Evolutionary conservation across 768 basidiomycete species (phyloP).

Genomic region (Kwoniella dendrophila): DNA sequence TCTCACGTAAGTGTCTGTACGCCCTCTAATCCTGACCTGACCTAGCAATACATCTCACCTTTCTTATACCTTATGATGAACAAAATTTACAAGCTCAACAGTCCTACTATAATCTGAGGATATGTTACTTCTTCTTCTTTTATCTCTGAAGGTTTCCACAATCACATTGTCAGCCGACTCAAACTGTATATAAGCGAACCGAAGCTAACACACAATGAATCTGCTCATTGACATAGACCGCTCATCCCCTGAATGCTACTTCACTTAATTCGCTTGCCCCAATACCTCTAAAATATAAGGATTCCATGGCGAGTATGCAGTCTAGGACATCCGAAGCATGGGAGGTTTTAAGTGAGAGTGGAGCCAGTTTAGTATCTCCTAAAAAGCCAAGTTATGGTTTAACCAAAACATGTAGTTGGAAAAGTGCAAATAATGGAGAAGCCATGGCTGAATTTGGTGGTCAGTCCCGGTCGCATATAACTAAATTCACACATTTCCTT

Average conservation of each 20-base stretch:
- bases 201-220: not conserved
- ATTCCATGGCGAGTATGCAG: slow-evolving; percentile 19
- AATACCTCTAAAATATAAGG: slow-evolving; percentile 14
- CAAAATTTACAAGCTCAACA: slow-evolving; percentile 2
- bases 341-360: slow-evolving; percentile 43
- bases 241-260: not conserved
- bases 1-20: not conserved
- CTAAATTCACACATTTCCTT: not conserved
- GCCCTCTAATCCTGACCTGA: too few species aligned
- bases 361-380: slow-evolving; percentile 44
- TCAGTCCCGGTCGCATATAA: slow-evolving; percentile 1
- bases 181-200: not conserved
- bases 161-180: not conserved
- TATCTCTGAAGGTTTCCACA: not conserved
- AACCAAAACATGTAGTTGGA: slow-evolving; percentile 39
- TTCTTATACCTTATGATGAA: slow-evolving; percentile 1
- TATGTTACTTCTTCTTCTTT: not conserved
- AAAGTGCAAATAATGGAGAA: slow-evolving; percentile 48
- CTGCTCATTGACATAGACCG: not conserved
- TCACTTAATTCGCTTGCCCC: slow-evolving; percentile 1
- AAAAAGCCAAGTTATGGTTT: slow-evolving; percentile 22
- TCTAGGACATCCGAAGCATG: slow-evolving; percentile 33
- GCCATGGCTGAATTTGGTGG: slow-evolving; percentile 43
- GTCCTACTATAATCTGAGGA: slow-evolving; percentile 5
- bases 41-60: not conserved